phyloP scores from a whole-genome alignment of 1,284 basidiomycete genomes.

The Cutaneotrichosporon dermatis region DNA sequence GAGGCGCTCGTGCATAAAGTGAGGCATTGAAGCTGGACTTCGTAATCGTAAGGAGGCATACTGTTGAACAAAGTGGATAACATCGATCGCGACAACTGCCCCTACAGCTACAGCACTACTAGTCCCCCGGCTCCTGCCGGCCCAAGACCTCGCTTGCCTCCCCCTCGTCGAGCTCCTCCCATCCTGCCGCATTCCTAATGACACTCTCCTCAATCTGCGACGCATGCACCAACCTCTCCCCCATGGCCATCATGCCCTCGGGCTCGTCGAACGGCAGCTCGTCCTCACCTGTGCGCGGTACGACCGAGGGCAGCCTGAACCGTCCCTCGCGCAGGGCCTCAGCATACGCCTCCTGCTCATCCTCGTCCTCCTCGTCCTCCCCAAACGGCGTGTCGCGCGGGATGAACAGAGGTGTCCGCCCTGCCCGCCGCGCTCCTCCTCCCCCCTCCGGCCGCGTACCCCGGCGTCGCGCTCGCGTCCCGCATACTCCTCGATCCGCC shows the following conservation, averaged over 20 bases:
- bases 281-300: conserved; percentile 34
- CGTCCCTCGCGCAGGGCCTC: conserved; percentile 36
- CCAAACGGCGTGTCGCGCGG: conserved; percentile 41
- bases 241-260: conserved; percentile 39
- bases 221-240: conserved; percentile 36
- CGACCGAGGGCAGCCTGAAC: conserved; percentile 35
- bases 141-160: conserved; percentile 45
- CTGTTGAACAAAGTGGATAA: not conserved
- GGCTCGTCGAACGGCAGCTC: conserved; percentile 46
- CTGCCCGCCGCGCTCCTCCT: too few species aligned
- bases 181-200: conserved; percentile 36
- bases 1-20: too few species aligned
- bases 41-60: too few species aligned
- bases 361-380: conserved; percentile 45
- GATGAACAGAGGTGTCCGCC: conserved; percentile 40
- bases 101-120: conserved; percentile 1
- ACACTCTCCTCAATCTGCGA: conserved; percentile 43
- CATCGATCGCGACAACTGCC: not conserved
- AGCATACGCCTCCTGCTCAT: conserved; percentile 42
- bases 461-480: conserved; percentile 20
- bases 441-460: conserved; percentile 7
- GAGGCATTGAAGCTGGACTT: too few species aligned
- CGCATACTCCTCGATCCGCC: conserved; percentile 18
- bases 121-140: conserved; percentile 39
- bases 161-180: conserved; percentile 41